Percentiles rank a stretch among this genome's conserved stretches.
Evolutionary conservation across 169 alveolate species (phyloP).

Genomic region (Eimeria falciformis): DNA sequence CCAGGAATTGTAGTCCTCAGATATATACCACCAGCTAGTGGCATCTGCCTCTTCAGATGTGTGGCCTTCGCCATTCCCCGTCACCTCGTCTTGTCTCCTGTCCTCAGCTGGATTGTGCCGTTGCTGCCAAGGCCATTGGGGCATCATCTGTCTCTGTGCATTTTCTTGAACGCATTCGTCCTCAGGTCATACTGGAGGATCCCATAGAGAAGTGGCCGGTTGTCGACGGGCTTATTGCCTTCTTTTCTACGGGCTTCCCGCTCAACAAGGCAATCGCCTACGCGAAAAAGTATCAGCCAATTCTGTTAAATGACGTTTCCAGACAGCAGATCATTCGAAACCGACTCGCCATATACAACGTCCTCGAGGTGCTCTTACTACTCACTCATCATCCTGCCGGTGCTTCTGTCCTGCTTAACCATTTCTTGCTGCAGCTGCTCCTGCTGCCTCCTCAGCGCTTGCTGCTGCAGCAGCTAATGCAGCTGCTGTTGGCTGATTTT

Average conservation of each 20-base stretch:
- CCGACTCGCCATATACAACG: slow-evolving; percentile 87
- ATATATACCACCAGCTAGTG: too few species aligned
- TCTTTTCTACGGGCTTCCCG: slow-evolving; percentile 94
- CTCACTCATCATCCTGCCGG: neutral
- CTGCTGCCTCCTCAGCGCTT: neutral
- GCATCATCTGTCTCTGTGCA: neutral
- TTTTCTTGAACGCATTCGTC: too few species aligned
- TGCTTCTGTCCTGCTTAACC: neutral
- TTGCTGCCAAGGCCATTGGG: too few species aligned
- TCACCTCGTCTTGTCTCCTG: too few species aligned
- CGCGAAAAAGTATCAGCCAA: slow-evolving; percentile 86
- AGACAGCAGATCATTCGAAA: slow-evolving; percentile 85
- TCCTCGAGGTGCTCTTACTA: slow-evolving; percentile 77
- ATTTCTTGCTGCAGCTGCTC: neutral
- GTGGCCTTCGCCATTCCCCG: neutral
- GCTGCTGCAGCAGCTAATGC: neutral
- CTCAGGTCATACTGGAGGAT: slow-evolving; percentile 63
- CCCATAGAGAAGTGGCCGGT: slow-evolving; percentile 89
- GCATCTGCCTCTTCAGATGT: too few species aligned
- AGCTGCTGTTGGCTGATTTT: neutral
- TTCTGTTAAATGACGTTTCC: slow-evolving; percentile 86
- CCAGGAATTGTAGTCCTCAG: too few species aligned
- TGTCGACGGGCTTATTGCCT: slow-evolving; percentile 94
- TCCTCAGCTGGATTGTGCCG: too few species aligned
- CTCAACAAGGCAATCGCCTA: slow-evolving; percentile 88